phyloP scores from a whole-genome alignment of 164 flowering plant species.

The Hamamelis virginiana region DNA sequence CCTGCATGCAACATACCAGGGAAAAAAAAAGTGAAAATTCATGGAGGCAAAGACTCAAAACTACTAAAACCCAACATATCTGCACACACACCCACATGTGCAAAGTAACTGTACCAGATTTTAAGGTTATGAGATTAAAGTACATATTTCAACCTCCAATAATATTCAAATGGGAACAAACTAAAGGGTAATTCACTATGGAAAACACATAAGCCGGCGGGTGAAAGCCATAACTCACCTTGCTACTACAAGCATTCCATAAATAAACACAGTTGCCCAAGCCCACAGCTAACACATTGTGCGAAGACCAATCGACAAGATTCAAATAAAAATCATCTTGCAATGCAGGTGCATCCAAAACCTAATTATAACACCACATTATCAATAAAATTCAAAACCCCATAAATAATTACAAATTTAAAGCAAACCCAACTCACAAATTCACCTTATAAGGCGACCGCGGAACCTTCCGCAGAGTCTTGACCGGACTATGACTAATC shows the following conservation, averaged over 20 bases:
- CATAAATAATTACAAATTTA: slow-evolving; percentile 8
- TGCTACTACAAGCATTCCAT: slow-evolving; percentile 98
- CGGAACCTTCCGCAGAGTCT: slow-evolving; percentile 77
- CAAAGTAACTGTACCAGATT: not conserved
- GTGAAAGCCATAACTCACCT: slow-evolving; percentile 44
- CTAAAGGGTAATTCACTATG: not conserved
- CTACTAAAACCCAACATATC: not conserved
- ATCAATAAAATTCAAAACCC: not conserved
- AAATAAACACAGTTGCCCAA: slow-evolving; percentile 89
- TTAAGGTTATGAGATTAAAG: not conserved
- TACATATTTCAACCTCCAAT: not conserved
- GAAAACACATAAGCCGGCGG: not conserved
- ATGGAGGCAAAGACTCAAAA: not conserved
- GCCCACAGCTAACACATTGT: slow-evolving; percentile 92
- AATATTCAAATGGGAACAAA: not conserved
- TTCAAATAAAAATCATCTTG: slow-evolving; percentile 97
- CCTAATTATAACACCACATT: slow-evolving; percentile 37
- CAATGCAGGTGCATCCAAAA: slow-evolving; percentile 95
- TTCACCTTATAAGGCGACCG: slow-evolving; percentile 86
- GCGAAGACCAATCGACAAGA: slow-evolving; percentile 96
- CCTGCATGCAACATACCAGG: slow-evolving; percentile 42
- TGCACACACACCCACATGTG: not conserved
- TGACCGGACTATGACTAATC: slow-evolving; percentile 58
- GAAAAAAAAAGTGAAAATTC: not conserved
- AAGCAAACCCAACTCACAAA: slow-evolving; percentile 9